Percentiles rank a stretch among this genome's conserved stretches.
Conservation (phyloP, 257 asterid species). For the Lavandula angustifolia region DNA sequence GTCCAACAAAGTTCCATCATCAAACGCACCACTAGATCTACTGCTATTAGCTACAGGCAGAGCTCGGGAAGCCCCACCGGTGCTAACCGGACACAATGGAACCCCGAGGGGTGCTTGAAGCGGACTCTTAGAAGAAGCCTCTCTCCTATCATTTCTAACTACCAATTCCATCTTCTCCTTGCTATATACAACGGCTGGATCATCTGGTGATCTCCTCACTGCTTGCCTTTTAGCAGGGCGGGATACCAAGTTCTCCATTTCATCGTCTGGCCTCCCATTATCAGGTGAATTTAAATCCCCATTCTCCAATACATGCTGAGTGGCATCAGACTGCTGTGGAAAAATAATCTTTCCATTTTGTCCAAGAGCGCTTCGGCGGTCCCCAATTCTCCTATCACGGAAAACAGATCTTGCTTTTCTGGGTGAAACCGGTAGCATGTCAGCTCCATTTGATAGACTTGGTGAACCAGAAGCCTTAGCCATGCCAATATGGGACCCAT, state of each 20-base stretch:
- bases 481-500: constrained; percentile 50
- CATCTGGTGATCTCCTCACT: constrained; percentile 42
- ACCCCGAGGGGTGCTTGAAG: constrained; percentile 85
- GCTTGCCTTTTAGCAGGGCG: constrained; percentile 36
- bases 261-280: constrained; percentile 39
- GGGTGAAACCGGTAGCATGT: constrained; percentile 62
- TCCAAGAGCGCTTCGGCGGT: constrained; percentile 60
- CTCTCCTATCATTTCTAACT: constrained; percentile 44
- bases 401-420: constrained; percentile 56
- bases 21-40: constrained; percentile 44
- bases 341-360: constrained; percentile 49
- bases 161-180: constrained; percentile 41
- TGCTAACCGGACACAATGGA: constrained; percentile 63
- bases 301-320: constrained; percentile 50
- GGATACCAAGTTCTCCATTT: constrained; percentile 31
- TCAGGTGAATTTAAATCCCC: constrained; percentile 51
- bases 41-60: constrained; percentile 50
- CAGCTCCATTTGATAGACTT: constrained; percentile 60
- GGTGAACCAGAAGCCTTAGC: constrained; percentile 50
- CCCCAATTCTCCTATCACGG: constrained; percentile 64
- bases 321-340: constrained; percentile 41
- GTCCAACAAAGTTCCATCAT: constrained; percentile 61
- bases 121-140: constrained; percentile 52
- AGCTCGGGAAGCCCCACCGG: constrained; percentile 67
- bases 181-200: constrained; percentile 48